Percentiles rank a stretch among this genome's conserved stretches.
Conservation (phyloP, 306 rosid genomes). For the Rosa rugosa region DNA sequence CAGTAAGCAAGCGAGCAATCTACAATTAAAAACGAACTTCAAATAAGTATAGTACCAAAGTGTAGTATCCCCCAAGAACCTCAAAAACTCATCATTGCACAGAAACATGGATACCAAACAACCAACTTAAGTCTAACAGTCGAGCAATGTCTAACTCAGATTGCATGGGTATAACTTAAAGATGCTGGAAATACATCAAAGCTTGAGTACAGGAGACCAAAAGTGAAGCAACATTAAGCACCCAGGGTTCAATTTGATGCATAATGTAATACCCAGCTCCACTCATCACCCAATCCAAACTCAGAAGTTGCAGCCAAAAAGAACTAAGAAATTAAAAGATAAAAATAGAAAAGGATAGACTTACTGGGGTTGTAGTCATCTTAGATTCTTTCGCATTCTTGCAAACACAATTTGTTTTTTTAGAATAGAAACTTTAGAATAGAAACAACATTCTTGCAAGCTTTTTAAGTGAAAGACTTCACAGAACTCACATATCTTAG, state of each 20-base stretch:
- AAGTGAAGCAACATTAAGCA: neutral
- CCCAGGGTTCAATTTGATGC: neutral
- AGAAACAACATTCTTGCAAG: neutral
- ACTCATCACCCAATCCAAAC: neutral
- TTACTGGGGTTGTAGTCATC: neutral
- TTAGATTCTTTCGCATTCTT: neutral
- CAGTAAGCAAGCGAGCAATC: slow-evolving; percentile 95
- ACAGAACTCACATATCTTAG: neutral
- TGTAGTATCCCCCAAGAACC: neutral
- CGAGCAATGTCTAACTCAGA: neutral
- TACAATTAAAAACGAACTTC: slow-evolving; percentile 18
- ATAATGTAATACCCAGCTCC: neutral
- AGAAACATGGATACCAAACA: neutral
- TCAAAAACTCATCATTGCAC: neutral
- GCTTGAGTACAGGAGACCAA: neutral
- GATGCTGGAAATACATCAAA: neutral
- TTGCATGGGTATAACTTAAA: neutral
- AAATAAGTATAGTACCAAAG: neutral
- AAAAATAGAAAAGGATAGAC: neutral
- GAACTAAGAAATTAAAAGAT: neutral
- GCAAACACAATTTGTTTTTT: neutral
- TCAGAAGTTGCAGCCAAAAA: neutral
- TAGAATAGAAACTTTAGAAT: too few relatives aligned
- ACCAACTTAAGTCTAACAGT: neutral
- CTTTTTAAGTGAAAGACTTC: neutral